A percentile compares a stretch with the other conserved stretches of the same genome.
Conservation (phyloP, 257 asterid species). For the Osmanthus fragrans region DNA sequence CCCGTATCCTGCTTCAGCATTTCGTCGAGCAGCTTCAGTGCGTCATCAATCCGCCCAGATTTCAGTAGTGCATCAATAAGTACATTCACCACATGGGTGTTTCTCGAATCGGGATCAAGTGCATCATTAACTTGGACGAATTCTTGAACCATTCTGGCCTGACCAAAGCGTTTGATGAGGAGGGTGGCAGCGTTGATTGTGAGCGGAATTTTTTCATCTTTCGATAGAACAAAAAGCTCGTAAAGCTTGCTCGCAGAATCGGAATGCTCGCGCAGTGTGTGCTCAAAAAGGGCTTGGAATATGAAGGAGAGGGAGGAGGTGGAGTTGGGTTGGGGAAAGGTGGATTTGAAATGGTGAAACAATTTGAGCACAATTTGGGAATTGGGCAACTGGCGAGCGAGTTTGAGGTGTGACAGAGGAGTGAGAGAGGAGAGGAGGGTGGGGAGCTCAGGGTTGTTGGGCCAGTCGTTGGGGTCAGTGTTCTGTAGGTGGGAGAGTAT, state of each 20-base stretch:
- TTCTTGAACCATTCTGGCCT: constrained; percentile 54
- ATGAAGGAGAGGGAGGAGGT: constrained; percentile 40
- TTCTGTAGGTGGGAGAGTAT: constrained; percentile 48
- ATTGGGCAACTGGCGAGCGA: constrained; percentile 67
- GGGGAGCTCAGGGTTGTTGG: constrained; percentile 41
- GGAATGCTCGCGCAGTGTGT: constrained; percentile 43
- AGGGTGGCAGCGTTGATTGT: constrained; percentile 54
- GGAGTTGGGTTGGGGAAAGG: constrained; percentile 12
- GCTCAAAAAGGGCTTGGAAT: constrained; percentile 71
- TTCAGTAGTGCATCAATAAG: constrained; percentile 42
- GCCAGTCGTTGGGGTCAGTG: constrained; percentile 57
- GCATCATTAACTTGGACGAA: constrained; percentile 40
- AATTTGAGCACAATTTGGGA: constrained; percentile 55
- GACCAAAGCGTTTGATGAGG: constrained; percentile 50
- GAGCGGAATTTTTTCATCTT: constrained; percentile 41
- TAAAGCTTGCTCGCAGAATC: constrained; percentile 34
- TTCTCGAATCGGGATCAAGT: constrained; percentile 37
- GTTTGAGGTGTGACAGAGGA: constrained; percentile 50
- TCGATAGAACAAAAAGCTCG: constrained; percentile 49
- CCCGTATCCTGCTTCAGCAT: constrained; percentile 46
- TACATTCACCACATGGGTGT: constrained; percentile 46
- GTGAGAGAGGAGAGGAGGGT: constrained; percentile 50
- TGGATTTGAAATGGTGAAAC: constrained; percentile 46
- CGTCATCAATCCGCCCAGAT: constrained; percentile 52
- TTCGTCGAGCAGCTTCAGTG: constrained; percentile 71